These are phyloP conservation scores for Auricularia sp. DNA, from an alignment of 768 basidiomycete species.

Conservation along the genomic window DNA sequence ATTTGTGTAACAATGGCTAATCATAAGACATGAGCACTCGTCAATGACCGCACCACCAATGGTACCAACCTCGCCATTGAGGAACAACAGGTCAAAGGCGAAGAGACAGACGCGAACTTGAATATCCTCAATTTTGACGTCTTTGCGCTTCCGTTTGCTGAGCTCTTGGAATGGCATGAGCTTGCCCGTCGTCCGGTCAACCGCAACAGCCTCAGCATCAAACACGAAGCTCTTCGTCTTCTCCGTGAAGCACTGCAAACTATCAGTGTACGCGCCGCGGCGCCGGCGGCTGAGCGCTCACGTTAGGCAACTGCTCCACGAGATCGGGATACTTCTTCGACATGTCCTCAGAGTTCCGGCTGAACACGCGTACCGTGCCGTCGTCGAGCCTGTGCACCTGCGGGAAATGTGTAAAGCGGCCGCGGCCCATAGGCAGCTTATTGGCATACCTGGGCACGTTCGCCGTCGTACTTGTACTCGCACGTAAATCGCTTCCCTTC, in stretches of 20 bases:
- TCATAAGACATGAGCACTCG: background rate
- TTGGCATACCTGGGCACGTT: constrained; percentile 72
- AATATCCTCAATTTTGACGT: constrained; percentile 96
- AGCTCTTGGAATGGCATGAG: constrained; percentile 98
- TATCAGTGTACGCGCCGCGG: background rate
- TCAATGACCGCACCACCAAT: background rate
- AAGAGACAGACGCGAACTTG: constrained; percentile 94
- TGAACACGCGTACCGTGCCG: constrained; percentile 85
- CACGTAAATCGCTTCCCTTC: constrained; percentile 94
- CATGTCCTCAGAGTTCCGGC: constrained; percentile 98
- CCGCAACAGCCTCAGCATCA: constrained; percentile 94
- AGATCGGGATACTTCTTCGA: constrained; percentile 98
- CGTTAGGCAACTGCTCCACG: constrained; percentile 84
- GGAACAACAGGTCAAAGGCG: constrained; percentile 90
- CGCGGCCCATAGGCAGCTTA: background rate
- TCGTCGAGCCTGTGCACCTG: constrained; percentile 77
- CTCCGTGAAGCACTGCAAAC: constrained; percentile 68
- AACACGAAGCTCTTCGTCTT: constrained; percentile 84
- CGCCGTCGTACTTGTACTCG: constrained; percentile 99
- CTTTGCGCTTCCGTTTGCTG: constrained; percentile 88
- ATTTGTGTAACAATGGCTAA: constrained; percentile 73
- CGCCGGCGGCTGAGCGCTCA: constrained; percentile 21
- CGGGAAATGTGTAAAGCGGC: background rate
- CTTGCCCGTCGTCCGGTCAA: constrained; percentile 73
- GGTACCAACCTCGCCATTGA: constrained; percentile 81